A percentile compares a stretch with the other conserved stretches of the same genome.
Evolutionary conservation across 163 green algal species (phyloP).

Genomic region (Trebouxia gelatinosa): DNA sequence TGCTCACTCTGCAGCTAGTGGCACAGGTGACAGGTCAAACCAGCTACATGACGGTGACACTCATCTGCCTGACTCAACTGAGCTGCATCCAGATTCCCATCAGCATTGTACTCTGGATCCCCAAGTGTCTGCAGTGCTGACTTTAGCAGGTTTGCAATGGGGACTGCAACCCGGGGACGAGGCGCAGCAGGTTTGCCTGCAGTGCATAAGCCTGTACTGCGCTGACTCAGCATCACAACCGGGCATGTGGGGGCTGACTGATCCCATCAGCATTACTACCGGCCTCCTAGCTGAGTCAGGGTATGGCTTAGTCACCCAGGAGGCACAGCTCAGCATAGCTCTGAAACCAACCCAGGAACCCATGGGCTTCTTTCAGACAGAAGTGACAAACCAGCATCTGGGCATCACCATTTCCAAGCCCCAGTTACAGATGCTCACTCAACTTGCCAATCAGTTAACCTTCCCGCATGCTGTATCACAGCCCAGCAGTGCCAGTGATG

Average conservation of each 20-base stretch:
- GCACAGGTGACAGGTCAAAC: background rate
- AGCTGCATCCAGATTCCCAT: no score
- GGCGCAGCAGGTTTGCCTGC: background rate
- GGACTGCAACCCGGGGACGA: conserved; percentile 2
- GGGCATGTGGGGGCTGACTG: background rate
- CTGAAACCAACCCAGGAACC: background rate
- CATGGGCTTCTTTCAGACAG: conserved; percentile 5
- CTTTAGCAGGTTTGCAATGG: conserved; percentile 12
- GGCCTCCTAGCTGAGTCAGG: background rate
- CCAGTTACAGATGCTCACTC: background rate
- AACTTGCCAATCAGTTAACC: background rate
- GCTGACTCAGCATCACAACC: conserved; percentile 2
- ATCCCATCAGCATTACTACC: conserved; percentile 1
- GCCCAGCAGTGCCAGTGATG: background rate
- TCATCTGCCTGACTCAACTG: no score
- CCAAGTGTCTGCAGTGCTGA: conserved; percentile 3
- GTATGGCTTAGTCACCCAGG: background rate
- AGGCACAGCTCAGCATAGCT: conserved; percentile 8
- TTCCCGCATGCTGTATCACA: no score
- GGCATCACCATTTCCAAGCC: background rate
- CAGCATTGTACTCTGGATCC: no score
- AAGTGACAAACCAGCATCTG: conserved; percentile 12
- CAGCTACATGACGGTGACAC: no score
- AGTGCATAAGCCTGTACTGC: conserved; percentile 4
- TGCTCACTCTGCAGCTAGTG: background rate